phyloP scores from a whole-genome alignment of 2,329 filamentous ascomycete genomes.

The Claviceps quebecensis region DNA sequence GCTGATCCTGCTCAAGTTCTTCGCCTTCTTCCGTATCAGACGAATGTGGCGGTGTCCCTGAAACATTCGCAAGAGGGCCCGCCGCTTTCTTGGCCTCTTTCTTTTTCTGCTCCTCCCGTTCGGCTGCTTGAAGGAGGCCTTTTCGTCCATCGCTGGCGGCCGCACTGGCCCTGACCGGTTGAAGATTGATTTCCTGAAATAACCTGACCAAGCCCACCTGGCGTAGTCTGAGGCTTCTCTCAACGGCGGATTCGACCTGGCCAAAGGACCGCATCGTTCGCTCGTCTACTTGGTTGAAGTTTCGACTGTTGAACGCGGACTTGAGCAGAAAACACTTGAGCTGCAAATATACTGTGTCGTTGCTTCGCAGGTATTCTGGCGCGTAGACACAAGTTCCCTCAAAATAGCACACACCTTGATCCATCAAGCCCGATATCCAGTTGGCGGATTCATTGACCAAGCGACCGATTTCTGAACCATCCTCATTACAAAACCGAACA shows the following conservation, averaged over 20 bases:
- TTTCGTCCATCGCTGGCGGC: slow-evolving; percentile 71
- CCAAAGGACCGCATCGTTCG: slow-evolving; percentile 64
- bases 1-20: slow-evolving; percentile 87
- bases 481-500: slow-evolving; percentile 74
- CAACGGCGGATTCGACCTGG: slow-evolving; percentile 71
- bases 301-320: slow-evolving; percentile 53
- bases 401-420: slow-evolving; percentile 78
- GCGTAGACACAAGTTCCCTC: slow-evolving; percentile 82
- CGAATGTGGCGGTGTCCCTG: slow-evolving; percentile 36
- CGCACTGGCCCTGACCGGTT: slow-evolving; percentile 61
- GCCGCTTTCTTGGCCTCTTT: slow-evolving; percentile 31
- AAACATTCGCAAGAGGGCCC: slow-evolving; percentile 14
- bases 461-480: slow-evolving; percentile 72
- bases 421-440: slow-evolving; percentile 86
- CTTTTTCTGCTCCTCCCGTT: slow-evolving; percentile 67
- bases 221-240: slow-evolving; percentile 67
- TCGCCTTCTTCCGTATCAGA: slow-evolving; percentile 72
- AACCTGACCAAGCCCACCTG: slow-evolving; percentile 82
- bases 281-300: slow-evolving; percentile 52
- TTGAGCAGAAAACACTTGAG: slow-evolving; percentile 62
- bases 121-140: slow-evolving; percentile 72
- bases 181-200: slow-evolving; percentile 76
- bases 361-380: slow-evolving; percentile 70
- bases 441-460: slow-evolving; percentile 74
- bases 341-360: slow-evolving; percentile 90